A percentile compares a stretch with the other conserved stretches of the same genome.
Conservation (phyloP, 2,329 filamentous ascomycete species). For the Myriangium duriaei region DNA sequence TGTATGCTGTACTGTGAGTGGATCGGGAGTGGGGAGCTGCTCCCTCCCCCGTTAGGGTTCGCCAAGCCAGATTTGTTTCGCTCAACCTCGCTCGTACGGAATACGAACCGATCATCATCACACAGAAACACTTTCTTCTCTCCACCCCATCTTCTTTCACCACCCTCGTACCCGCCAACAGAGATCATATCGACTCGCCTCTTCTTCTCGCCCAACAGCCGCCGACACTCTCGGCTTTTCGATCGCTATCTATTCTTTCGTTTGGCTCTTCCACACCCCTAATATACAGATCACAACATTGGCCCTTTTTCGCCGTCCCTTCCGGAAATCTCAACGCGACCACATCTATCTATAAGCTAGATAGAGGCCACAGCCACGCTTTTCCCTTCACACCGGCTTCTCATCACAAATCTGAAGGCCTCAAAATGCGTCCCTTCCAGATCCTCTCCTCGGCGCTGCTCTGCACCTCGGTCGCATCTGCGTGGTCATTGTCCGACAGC, state of each 20-base stretch:
- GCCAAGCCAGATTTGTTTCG: neutral
- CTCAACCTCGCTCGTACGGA: neutral
- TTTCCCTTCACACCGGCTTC: too few species aligned
- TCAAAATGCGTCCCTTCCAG: constrained; percentile 23
- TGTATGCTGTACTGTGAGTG: too few species aligned
- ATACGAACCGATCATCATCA: neutral
- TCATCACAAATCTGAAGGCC: too few species aligned
- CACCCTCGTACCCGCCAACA: too few species aligned
- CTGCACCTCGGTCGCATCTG: constrained; percentile 19
- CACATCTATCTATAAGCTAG: too few species aligned
- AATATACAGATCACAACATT: neutral
- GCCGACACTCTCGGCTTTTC: too few species aligned
- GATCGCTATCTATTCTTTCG: neutral
- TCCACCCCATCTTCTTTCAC: too few species aligned
- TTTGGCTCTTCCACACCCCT: neutral
- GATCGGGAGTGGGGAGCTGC: too few species aligned
- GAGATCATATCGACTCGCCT: neutral
- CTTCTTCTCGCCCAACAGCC: neutral
- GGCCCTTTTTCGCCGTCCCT: too few species aligned
- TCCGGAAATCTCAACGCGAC: too few species aligned
- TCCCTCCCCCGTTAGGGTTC: neutral
- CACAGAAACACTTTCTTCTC: neutral
- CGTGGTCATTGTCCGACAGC: constrained; percentile 17
- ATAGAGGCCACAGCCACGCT: too few species aligned
- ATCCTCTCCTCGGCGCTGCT: constrained; percentile 21